These are phyloP conservation scores for Clitopilus hobsonii DNA, from an alignment of 768 basidiomycete species.

Conservation along the genomic window DNA sequence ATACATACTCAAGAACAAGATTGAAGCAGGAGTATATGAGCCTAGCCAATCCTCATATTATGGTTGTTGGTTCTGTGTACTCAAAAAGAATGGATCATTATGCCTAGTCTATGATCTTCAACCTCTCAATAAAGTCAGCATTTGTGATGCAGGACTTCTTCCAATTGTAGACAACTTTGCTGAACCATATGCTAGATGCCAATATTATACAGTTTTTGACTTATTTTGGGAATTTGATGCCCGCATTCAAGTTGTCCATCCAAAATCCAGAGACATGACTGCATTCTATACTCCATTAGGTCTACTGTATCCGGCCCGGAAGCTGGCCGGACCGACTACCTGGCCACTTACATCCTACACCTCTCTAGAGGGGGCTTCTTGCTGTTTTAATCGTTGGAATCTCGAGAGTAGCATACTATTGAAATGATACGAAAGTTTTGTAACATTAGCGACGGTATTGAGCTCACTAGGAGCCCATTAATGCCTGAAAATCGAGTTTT, in stretches of 20 bases:
- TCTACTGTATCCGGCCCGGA: not conserved
- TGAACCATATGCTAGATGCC: slow-evolving; percentile 19
- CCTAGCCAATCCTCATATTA: slow-evolving; percentile 25
- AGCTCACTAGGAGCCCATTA: no score
- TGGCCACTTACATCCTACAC: no score
- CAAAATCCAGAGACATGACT: slow-evolving; percentile 23
- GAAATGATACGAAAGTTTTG: no score
- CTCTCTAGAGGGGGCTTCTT: no score
- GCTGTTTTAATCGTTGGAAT: no score
- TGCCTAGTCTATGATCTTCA: slow-evolving; percentile 33
- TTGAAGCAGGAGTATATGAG: slow-evolving; percentile 27
- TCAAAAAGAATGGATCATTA: slow-evolving; percentile 22
- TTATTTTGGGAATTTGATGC: slow-evolving; percentile 31
- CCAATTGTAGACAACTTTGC: slow-evolving; percentile 30
- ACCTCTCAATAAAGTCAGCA: slow-evolving; percentile 31
- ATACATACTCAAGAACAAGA: slow-evolving; percentile 7
- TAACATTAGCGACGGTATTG: no score
- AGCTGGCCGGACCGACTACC: no score
- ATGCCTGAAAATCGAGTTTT: no score
- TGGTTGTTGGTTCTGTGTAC: slow-evolving; percentile 29
- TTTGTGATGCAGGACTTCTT: slow-evolving; percentile 26
- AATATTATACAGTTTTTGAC: slow-evolving; percentile 23
- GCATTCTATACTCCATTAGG: slow-evolving; percentile 33
- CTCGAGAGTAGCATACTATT: no score
- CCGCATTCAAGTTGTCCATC: slow-evolving; percentile 19